A percentile compares a stretch with the other conserved stretches of the same genome.
Evolutionary conservation across 192 early-diverging fungal genomes (phyloP).

Genomic region (Coemansia sp.): DNA sequence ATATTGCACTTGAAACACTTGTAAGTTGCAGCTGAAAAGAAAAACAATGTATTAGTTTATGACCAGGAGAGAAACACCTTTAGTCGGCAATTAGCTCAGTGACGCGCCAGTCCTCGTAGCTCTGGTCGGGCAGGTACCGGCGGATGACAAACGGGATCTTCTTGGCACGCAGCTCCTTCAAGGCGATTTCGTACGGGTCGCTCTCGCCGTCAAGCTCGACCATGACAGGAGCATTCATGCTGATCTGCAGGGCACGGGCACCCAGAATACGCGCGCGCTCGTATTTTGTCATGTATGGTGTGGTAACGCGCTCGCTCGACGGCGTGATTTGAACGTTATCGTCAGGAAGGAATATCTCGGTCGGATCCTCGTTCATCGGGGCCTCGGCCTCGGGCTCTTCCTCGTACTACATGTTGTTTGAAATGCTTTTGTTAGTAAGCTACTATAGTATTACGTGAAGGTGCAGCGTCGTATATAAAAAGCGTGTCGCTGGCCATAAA

Average conservation of each 20-base stretch:
- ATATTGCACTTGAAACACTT: too few species aligned
- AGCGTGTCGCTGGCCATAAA: too few species aligned
- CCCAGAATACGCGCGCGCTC: slow-evolving; percentile 87
- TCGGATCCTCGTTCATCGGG: slow-evolving; percentile 31
- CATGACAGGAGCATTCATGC: slow-evolving; percentile 99
- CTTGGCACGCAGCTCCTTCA: slow-evolving; percentile 88
- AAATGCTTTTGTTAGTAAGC: too few species aligned
- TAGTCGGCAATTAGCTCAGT: slow-evolving; percentile 82
- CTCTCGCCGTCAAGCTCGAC: slow-evolving; percentile 90
- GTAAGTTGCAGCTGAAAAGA: background rate
- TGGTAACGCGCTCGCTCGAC: slow-evolving; percentile 80
- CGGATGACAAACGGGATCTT: slow-evolving; percentile 92
- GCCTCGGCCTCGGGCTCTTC: slow-evolving; percentile 27
- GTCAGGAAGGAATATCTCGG: slow-evolving; percentile 46
- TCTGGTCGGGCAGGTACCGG: slow-evolving; percentile 89
- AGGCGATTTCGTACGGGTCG: slow-evolving; percentile 91
- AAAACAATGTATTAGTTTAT: too few species aligned
- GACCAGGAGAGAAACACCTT: background rate
- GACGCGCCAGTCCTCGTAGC: slow-evolving; percentile 93
- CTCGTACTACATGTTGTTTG: slow-evolving; percentile 5
- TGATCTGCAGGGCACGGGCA: slow-evolving; percentile 93
- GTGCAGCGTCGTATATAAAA: too few species aligned
- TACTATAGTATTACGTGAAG: too few species aligned
- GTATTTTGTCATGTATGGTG: slow-evolving; percentile 99
- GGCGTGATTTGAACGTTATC: slow-evolving; percentile 33